Conservation (phyloP, 2,329 filamentous ascomycete genomes). For the Aspergillus brunneoviolaceus region DNA sequence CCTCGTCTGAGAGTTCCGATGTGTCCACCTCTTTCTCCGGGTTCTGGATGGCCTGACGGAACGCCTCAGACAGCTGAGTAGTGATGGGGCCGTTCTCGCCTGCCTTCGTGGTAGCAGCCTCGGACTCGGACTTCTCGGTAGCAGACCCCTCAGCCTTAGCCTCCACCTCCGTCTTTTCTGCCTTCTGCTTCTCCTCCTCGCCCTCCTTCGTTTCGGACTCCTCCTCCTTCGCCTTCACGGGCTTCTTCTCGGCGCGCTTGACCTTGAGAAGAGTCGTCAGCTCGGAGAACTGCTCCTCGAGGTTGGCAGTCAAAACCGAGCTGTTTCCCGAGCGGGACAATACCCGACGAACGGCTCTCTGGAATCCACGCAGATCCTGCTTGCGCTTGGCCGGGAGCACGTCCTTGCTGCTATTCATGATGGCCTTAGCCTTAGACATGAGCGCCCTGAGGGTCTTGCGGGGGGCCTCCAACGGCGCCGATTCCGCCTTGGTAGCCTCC, state of each 20-base stretch:
- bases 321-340: constrained; percentile 55
- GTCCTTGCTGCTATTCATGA: constrained; percentile 55
- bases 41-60: constrained; percentile 32
- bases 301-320: constrained; percentile 46
- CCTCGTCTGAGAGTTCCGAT: constrained; percentile 49
- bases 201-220: not conserved
- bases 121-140: constrained; percentile 6
- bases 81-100: constrained; percentile 13
- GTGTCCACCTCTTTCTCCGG: constrained; percentile 38
- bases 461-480: constrained; percentile 39
- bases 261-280: constrained; percentile 52
- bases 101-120: constrained; percentile 2
- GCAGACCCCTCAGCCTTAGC: constrained; percentile 19
- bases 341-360: constrained; percentile 62
- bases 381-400: constrained; percentile 68
- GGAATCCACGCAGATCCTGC: constrained; percentile 71
- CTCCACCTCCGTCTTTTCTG: not conserved
- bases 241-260: constrained; percentile 30
- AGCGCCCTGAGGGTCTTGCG: constrained; percentile 55
- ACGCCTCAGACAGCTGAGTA: constrained; percentile 32
- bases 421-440: constrained; percentile 58
- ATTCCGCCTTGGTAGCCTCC: constrained; percentile 17
- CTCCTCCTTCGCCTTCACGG: constrained; percentile 6
- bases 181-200: constrained; percentile 7
- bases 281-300: constrained; percentile 56